These are phyloP conservation scores for Cupressus sempervirens DNA, from an alignment of 75 land plant genomes.

Conservation along the genomic window DNA sequence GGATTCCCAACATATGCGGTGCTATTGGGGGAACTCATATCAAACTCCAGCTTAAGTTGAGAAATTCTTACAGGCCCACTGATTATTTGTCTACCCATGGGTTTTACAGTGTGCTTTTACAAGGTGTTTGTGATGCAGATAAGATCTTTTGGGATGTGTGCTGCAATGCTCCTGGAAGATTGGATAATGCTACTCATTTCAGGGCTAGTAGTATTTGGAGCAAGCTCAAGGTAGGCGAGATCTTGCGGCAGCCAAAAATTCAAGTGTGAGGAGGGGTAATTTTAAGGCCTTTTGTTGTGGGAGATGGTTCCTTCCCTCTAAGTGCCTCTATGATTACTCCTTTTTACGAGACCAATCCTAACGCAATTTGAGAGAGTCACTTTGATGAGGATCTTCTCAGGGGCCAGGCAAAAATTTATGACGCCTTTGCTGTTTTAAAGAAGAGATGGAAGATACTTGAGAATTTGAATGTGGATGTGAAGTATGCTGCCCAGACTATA, in stretches of 20 bases:
- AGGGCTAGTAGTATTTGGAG: slow-evolving; percentile 19
- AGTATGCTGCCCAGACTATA: slow-evolving; percentile 20
- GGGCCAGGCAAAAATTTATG: slow-evolving; percentile 12
- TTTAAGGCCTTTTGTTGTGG: slow-evolving; percentile 18
- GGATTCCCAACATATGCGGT: slow-evolving; percentile 25
- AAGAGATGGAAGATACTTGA: slow-evolving; percentile 27
- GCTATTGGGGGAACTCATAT: slow-evolving; percentile 33
- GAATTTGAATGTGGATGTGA: slow-evolving; percentile 26
- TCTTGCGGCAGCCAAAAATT: background rate
- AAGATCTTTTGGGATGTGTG: slow-evolving; percentile 37
- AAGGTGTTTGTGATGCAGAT: slow-evolving; percentile 32
- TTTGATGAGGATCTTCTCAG: slow-evolving; percentile 24
- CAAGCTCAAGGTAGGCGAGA: background rate
- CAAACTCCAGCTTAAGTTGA: slow-evolving; percentile 16
- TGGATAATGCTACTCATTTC: slow-evolving; percentile 26
- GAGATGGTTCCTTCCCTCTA: slow-evolving; percentile 20
- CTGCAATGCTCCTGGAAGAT: slow-evolving; percentile 16
- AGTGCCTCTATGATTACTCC: slow-evolving; percentile 22
- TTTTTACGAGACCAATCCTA: slow-evolving; percentile 10
- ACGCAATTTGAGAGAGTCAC: slow-evolving; percentile 11
- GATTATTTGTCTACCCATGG: background rate
- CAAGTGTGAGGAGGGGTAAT: background rate
- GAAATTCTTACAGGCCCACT: slow-evolving; percentile 7
- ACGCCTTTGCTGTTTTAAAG: slow-evolving; percentile 23
- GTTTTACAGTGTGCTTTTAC: slow-evolving; percentile 24